A percentile compares a stretch with the other conserved stretches of the same genome.
Evolutionary conservation across 2,329 filamentous ascomycete genomes (phyloP).

Genomic region (Colletotrichum liriopes): DNA sequence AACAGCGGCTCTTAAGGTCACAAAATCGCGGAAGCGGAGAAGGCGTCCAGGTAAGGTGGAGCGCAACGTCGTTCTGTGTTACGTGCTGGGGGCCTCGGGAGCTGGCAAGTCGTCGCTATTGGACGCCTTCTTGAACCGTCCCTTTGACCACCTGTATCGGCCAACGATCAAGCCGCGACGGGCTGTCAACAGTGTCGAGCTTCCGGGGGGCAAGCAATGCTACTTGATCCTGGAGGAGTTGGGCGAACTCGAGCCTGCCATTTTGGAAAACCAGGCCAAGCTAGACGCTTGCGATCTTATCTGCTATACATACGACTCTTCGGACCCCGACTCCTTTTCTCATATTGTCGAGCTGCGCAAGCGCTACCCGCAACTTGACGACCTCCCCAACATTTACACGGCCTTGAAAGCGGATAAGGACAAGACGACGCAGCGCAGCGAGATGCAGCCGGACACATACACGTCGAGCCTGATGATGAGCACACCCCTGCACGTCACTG

Average conservation of each 20-base stretch:
- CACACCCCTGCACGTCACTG: slow-evolving; percentile 92
- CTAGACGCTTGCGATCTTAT: slow-evolving; percentile 94
- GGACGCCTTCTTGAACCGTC: slow-evolving; percentile 90
- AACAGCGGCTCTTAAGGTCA: slow-evolving; percentile 90
- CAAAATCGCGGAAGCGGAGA: slow-evolving; percentile 89
- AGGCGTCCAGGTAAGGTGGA: slow-evolving; percentile 88
- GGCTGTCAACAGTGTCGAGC: slow-evolving; percentile 95
- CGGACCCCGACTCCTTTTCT: slow-evolving; percentile 94
- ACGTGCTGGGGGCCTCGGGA: slow-evolving; percentile 87
- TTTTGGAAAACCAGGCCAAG: slow-evolving; percentile 91
- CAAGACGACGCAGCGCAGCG: slow-evolving; percentile 94
- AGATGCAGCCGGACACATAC: slow-evolving; percentile 93
- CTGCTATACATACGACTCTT: slow-evolving; percentile 97
- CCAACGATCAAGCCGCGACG: slow-evolving; percentile 96
- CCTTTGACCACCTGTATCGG: slow-evolving; percentile 86
- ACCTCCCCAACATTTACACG: slow-evolving; percentile 92
- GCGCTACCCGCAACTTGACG: slow-evolving; percentile 86
- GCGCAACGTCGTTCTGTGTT: slow-evolving; percentile 94
- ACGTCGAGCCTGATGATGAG: slow-evolving; percentile 89
- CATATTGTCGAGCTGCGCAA: slow-evolving; percentile 88
- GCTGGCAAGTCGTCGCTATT: slow-evolving; percentile 94
- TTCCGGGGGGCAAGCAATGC: slow-evolving; percentile 96
- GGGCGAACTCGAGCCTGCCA: slow-evolving; percentile 94
- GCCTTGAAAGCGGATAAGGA: slow-evolving; percentile 96
- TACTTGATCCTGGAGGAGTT: slow-evolving; percentile 97